Base-by-base conservation (phyloP, 805 yeast species). In the Jamesozyma rosinii region DNA sequence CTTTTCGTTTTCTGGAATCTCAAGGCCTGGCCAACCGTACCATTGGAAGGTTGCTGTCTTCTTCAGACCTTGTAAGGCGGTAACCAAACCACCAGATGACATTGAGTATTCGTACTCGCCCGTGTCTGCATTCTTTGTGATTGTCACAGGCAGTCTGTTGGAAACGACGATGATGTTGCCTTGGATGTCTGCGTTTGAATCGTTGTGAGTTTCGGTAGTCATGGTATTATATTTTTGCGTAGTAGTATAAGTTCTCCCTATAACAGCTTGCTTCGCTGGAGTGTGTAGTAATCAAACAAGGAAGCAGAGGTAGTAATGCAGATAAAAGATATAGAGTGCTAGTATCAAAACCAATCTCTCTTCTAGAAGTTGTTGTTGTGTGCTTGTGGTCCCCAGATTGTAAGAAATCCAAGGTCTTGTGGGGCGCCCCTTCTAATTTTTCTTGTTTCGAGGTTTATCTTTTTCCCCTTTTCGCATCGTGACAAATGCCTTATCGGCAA, bases 21-120 rank as follows among this genome's bases (percentile, higher is more conserved):
- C 95, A 58, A 88, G 65, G 10, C 90, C 94, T 1, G 97, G 95
- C 99, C 99, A 92, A 14, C 99, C 99, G 56, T 85, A 80, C 99
- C 99, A 92, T 60, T 88, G 92, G 65, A 88, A 88, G 39, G 83
- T 81, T 9, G 86, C 78, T 2, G 81, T 67, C 57, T 84, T 83
- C 62, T 86, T 86, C 42, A 92, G 68, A 1, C 97, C 97, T 57
- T 89, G 95, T 35, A 92, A 69, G 0, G 97, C 98, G 1, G 97
- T 87, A 20, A 94, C 98, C 39, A 92, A 74, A 1, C 99, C 99
- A 22, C 99, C 99, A 1, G 95, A 84, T 26, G 97, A 88, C 97
- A 92, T 86, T 39, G 80, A 66, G 63, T 90, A 92, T 46, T 78
- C 79, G 61, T 87, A 92, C 11, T 72, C 63, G 3, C 90, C 88